These are phyloP conservation scores for Candida maesae DNA, from an alignment of 805 yeast genomes.

Conservation along the genomic window DNA sequence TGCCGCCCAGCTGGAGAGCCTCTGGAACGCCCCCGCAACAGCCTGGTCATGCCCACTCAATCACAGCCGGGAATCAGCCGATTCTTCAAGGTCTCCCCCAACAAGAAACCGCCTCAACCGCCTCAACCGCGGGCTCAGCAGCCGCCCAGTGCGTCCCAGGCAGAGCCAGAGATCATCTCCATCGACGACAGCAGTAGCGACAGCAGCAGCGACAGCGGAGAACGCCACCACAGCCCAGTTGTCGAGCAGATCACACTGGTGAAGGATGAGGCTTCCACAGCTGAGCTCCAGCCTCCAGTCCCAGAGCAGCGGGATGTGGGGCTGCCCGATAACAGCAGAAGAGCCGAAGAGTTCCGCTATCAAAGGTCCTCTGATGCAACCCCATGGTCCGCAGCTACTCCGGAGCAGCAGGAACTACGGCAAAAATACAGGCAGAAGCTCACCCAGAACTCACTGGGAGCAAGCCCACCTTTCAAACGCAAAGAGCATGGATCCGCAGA, in stretches of 20 bases:
- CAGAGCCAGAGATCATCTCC: conserved; percentile 3
- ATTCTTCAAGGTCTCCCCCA: conserved; percentile 9
- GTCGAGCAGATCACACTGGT: too few relatives aligned
- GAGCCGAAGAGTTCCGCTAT: conserved; percentile 1
- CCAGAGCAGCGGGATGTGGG: too few relatives aligned
- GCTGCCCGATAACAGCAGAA: too few relatives aligned
- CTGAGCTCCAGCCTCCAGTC: too few relatives aligned
- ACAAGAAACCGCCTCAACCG: conserved; percentile 2
- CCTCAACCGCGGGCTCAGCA: background rate
- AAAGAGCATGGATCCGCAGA: conserved; percentile 5
- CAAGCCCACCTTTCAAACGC: background rate
- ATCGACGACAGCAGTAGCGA: conserved; percentile 1
- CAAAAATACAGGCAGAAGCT: conserved; percentile 10
- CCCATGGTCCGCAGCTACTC: conserved; percentile 2
- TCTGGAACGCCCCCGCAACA: background rate
- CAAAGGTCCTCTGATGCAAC: conserved; percentile 5
- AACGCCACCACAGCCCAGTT: background rate
- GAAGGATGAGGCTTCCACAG: too few relatives aligned
- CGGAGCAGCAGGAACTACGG: conserved; percentile 4
- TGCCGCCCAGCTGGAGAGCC: too few relatives aligned
- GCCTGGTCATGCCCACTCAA: background rate
- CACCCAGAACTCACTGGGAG: background rate
- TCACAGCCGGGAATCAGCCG: conserved; percentile 12
- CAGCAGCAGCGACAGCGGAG: too few relatives aligned
- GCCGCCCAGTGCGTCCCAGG: background rate